Evolutionary conservation across 2,329 filamentous ascomycete species (phyloP).

Genomic region (Ophiostoma himal-ulmi): DNA sequence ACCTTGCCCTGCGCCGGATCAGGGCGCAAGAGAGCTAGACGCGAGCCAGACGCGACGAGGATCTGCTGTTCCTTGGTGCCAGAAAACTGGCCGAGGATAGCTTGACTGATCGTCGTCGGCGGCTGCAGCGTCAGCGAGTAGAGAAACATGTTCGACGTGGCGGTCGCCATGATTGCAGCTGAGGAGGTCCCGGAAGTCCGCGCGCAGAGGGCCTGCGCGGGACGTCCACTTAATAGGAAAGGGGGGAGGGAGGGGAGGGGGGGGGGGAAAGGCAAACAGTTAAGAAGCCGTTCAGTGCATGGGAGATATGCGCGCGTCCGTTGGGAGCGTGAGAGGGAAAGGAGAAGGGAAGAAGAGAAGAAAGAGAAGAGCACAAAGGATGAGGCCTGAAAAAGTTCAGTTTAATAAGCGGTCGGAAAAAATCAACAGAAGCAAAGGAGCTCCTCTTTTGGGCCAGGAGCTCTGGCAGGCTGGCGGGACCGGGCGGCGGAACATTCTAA

Average conservation of each 20-base stretch:
- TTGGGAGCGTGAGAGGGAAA: conserved; percentile 10
- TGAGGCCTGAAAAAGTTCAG: conserved; percentile 12
- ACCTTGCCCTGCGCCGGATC: conserved; percentile 82
- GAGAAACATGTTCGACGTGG: conserved; percentile 93
- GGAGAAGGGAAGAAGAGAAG: background rate
- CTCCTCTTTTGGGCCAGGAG: conserved; percentile 9
- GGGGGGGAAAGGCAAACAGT: background rate
- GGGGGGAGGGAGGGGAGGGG: conserved; percentile 16
- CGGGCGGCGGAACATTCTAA: conserved; percentile 23
- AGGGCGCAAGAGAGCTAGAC: conserved; percentile 78
- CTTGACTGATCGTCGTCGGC: conserved; percentile 81
- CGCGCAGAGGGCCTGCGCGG: conserved; percentile 33
- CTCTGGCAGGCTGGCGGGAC: conserved; percentile 6
- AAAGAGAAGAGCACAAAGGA: background rate
- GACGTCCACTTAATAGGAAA: conserved; percentile 25
- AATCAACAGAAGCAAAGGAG: conserved; percentile 24
- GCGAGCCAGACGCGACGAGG: conserved; percentile 84
- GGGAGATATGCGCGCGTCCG: conserved; percentile 11
- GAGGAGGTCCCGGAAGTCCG: conserved; percentile 41
- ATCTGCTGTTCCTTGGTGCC: conserved; percentile 98
- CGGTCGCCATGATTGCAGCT: conserved; percentile 69
- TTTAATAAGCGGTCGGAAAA: conserved; percentile 20
- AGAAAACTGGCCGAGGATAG: conserved; percentile 89
- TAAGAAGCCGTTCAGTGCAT: conserved; percentile 17
- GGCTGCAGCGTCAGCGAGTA: conserved; percentile 95